phyloP scores from a whole-genome alignment of 2,329 filamentous ascomycete species.

The Aspergillus fijiensis region DNA sequence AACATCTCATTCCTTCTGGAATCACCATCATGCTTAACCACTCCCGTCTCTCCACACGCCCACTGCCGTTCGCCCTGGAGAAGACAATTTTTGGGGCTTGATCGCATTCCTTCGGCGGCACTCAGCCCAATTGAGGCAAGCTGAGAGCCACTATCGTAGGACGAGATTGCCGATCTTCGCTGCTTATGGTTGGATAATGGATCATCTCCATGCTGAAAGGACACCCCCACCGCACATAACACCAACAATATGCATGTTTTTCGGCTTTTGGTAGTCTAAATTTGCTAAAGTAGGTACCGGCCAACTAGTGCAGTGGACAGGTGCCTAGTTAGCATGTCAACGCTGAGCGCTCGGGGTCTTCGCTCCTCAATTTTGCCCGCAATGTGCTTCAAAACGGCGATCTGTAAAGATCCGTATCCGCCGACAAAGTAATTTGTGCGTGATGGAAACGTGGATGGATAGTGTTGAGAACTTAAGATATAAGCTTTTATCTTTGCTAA shows the following conservation, averaged over 20 bases:
- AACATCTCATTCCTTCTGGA: neutral
- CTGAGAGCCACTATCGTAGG: neutral
- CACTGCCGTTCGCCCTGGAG: neutral
- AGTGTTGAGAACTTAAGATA: neutral
- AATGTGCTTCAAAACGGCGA: neutral
- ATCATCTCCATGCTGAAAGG: neutral
- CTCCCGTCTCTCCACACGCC: neutral
- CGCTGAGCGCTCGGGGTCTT: neutral
- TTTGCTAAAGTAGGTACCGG: constrained; percentile 2
- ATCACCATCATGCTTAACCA: neutral
- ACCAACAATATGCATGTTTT: neutral
- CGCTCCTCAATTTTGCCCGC: neutral
- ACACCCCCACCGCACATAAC: neutral
- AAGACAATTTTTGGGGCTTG: neutral
- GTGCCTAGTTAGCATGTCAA: neutral
- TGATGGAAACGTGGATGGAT: neutral
- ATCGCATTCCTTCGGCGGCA: neutral
- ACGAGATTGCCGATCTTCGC: constrained; percentile 1
- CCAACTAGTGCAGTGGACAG: neutral
- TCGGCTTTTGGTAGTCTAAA: neutral
- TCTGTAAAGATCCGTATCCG: neutral
- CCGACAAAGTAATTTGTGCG: neutral
- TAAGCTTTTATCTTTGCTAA: neutral
- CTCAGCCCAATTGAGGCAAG: neutral
- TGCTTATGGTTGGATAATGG: neutral